Percentiles rank a stretch among this genome's conserved stretches.
These are phyloP conservation scores for Pichia occidentalis DNA, from an alignment of 805 yeast genomes.

Conservation along the genomic window DNA sequence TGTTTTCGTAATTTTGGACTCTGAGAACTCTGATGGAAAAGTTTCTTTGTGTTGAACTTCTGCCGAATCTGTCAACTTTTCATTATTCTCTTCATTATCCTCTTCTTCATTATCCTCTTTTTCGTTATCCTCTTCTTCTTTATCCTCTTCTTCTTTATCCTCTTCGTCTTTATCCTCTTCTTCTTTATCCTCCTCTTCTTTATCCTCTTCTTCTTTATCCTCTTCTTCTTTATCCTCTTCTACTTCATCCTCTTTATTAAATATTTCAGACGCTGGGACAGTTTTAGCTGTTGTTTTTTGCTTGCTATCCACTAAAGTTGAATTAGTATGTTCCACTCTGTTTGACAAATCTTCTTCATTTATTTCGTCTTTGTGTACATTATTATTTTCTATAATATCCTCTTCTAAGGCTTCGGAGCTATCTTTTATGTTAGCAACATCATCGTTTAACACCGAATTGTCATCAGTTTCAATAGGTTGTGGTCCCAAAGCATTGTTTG, in stretches of 20 bases:
- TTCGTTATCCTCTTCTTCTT: conserved; percentile 5
- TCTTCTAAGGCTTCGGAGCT: conserved; percentile 4
- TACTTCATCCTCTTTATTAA: conserved; percentile 9
- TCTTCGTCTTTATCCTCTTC: conserved; percentile 8
- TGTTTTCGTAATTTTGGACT: too few relatives aligned
- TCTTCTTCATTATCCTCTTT: not conserved
- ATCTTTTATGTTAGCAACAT: not conserved
- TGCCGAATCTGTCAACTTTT: too few relatives aligned
- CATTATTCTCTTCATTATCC: not conserved
- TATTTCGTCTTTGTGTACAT: too few relatives aligned
- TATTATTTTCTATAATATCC: conserved; percentile 4
- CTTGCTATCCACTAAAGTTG: too few relatives aligned
- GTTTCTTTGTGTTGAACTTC: too few relatives aligned
- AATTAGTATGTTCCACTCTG: too few relatives aligned
- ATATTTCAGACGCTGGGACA: conserved; percentile 11
- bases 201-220: conserved; percentile 5
- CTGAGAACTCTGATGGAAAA: too few relatives aligned
- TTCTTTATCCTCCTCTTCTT: not conserved
- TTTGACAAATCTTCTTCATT: too few relatives aligned
- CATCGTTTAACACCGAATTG: not conserved
- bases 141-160: conserved; percentile 7
- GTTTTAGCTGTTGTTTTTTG: conserved; percentile 13
- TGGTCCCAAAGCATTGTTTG: not conserved
- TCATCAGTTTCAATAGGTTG: not conserved
- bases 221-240: conserved; percentile 6